A percentile compares a stretch with the other conserved stretches of the same genome.
These are phyloP conservation scores for Fusarium chlamydosporum DNA, from an alignment of 2,329 filamentous ascomycete species.

Conservation along the genomic window DNA sequence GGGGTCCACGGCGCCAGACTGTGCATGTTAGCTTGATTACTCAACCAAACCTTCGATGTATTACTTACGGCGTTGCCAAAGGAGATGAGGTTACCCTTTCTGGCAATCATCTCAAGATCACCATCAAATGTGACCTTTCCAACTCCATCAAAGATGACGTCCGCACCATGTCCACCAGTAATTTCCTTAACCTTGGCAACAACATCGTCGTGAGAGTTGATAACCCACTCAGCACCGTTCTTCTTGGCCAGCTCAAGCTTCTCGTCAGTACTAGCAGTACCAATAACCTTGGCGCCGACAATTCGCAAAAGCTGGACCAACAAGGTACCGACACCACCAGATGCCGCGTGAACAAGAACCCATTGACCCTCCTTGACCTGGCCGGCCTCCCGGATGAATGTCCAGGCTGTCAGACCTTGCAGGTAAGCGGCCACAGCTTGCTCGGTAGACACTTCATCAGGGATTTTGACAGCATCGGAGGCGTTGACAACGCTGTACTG, in stretches of 20 bases:
- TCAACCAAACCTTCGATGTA: neutral
- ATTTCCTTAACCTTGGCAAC: slow-evolving; percentile 74
- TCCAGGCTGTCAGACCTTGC: slow-evolving; percentile 86
- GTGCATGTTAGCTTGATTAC: slow-evolving; percentile 22
- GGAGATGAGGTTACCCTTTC: slow-evolving; percentile 82
- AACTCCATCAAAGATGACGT: slow-evolving; percentile 87
- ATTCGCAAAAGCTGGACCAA: slow-evolving; percentile 80
- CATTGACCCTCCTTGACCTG: slow-evolving; percentile 83
- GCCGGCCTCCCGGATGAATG: slow-evolving; percentile 81
- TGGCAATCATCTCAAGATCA: slow-evolving; percentile 78
- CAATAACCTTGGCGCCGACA: slow-evolving; percentile 83
- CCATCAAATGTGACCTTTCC: slow-evolving; percentile 88
- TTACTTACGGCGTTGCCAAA: slow-evolving; percentile 82
- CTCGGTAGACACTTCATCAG: slow-evolving; percentile 71
- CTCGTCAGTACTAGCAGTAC: slow-evolving; percentile 79
- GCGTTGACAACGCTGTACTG: slow-evolving; percentile 69
- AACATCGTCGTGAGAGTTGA: slow-evolving; percentile 77
- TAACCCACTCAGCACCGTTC: slow-evolving; percentile 78
- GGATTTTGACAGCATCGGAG: slow-evolving; percentile 72
- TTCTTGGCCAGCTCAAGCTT: slow-evolving; percentile 79
- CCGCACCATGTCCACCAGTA: slow-evolving; percentile 79
- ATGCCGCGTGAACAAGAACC: slow-evolving; percentile 87
- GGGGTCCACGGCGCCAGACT: slow-evolving; percentile 81
- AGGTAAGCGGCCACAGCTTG: slow-evolving; percentile 78
- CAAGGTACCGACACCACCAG: slow-evolving; percentile 83